A percentile compares a stretch with the other conserved stretches of the same genome.
These are phyloP conservation scores for Oidium heveae DNA, from an alignment of 2,329 filamentous ascomycete species.

Conservation along the genomic window DNA sequence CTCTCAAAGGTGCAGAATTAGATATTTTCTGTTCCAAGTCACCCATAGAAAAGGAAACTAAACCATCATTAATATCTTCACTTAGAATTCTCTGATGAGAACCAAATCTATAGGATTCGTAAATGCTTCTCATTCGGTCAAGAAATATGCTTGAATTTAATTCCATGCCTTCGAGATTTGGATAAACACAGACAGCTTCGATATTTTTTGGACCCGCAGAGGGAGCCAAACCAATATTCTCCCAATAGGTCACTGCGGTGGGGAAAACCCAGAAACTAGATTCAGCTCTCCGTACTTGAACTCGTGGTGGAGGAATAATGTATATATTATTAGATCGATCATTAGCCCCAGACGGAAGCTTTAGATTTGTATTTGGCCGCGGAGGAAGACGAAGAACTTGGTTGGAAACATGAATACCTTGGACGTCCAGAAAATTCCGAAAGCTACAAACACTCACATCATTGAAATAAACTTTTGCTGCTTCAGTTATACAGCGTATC, in stretches of 20 bases:
- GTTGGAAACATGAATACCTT: constrained; percentile 27
- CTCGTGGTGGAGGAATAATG: constrained; percentile 38
- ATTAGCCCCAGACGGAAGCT: constrained; percentile 5
- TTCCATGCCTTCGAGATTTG: constrained; percentile 34
- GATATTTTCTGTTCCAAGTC: constrained; percentile 16
- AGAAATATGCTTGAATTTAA: constrained; percentile 39
- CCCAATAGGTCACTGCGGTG: constrained; percentile 57
- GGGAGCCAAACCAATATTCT: constrained; percentile 50
- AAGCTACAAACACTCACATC: constrained; percentile 18
- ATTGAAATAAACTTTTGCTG: constrained; percentile 20
- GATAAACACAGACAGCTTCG: constrained; percentile 43
- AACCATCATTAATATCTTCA: constrained; percentile 15
- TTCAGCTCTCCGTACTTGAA: constrained; percentile 47
- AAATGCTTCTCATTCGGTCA: constrained; percentile 39
- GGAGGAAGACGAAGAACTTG: constrained; percentile 23
- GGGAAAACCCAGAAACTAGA: constrained; percentile 47
- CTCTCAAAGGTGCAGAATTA: constrained; percentile 10
- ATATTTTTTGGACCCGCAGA: constrained; percentile 47
- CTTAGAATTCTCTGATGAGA: constrained; percentile 24
- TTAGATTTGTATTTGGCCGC: constrained; percentile 9
- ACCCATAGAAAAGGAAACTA: constrained; percentile 11
- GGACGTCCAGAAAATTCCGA: constrained; percentile 28
- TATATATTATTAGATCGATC: constrained; percentile 27
- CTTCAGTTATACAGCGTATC: constrained; percentile 21
- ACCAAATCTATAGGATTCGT: constrained; percentile 51